Evolutionary conservation across 805 yeast genomes (phyloP).

Genomic region (Saccharomycopsis selenospora): DNA sequence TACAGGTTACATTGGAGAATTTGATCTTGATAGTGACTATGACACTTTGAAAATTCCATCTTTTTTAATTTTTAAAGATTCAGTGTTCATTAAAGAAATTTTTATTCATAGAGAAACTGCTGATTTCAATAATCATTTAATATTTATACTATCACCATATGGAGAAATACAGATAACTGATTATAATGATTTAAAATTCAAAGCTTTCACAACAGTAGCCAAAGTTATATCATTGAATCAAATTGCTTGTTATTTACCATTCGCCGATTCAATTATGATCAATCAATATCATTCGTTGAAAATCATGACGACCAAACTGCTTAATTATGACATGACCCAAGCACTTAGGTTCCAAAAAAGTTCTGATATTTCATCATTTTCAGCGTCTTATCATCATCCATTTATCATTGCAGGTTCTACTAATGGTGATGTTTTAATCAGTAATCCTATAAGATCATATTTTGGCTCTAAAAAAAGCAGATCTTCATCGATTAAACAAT

Average conservation of each 20-base stretch:
- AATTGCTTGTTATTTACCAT: not conserved
- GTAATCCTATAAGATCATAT: not conserved
- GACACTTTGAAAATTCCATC: conserved; percentile 27
- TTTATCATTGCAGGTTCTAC: conserved; percentile 8
- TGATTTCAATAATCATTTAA: conserved; percentile 18
- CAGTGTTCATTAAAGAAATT: conserved; percentile 29
- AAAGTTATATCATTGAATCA: not conserved
- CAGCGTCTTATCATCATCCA: conserved; percentile 10
- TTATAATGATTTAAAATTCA: not conserved
- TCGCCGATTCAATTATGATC: not conserved
- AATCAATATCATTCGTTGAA: not conserved
- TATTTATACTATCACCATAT: conserved; percentile 21
- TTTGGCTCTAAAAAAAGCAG: not conserved
- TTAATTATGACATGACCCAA: not conserved
- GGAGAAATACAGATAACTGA: conserved; percentile 5
- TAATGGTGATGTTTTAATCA: conserved; percentile 10
- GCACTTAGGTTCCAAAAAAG: not conserved
- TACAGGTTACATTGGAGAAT: conserved; percentile 57
- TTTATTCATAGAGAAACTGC: conserved; percentile 32
- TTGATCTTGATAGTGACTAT: conserved; percentile 29
- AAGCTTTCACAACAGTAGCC: not conserved
- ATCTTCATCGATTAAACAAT: not conserved
- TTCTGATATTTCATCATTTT: not conserved
- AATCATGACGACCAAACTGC: not conserved
- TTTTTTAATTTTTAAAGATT: conserved; percentile 32